A percentile compares a stretch with the other conserved stretches of the same genome.
These are phyloP conservation scores for Sherardia arvensis DNA, from an alignment of 257 asterid genomes.

Conservation along the genomic window DNA sequence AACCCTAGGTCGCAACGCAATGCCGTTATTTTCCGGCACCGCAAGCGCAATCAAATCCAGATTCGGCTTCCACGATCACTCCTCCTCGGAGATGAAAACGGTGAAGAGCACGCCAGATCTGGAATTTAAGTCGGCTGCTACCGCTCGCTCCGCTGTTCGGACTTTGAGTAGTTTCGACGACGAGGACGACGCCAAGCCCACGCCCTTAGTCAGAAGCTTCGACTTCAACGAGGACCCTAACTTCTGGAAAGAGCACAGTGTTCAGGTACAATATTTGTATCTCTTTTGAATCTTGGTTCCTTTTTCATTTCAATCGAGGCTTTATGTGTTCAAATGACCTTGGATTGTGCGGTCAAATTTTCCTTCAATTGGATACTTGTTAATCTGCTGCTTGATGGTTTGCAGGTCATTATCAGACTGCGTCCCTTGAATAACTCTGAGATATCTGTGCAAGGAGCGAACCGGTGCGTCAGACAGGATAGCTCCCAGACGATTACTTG, in stretches of 20 bases:
- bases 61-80: conserved; percentile 37
- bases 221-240: conserved; percentile 68
- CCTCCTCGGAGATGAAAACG: conserved; percentile 14
- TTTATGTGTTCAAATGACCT: not conserved
- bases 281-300: not conserved
- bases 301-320: too few species aligned
- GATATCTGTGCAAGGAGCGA: conserved; percentile 63
- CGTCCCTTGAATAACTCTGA: conserved; percentile 80
- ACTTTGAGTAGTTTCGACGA: conserved; percentile 8
- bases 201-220: conserved; percentile 29
- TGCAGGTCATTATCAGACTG: conserved; percentile 74
- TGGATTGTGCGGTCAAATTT: not conserved
- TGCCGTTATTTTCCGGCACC: conserved; percentile 54
- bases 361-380: not conserved
- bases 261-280: conserved; percentile 46
- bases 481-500: conserved; percentile 83
- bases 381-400: conserved; percentile 7
- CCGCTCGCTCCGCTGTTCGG: conserved; percentile 1
- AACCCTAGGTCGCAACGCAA: conserved; percentile 17
- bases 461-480: conserved; percentile 76
- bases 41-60: conserved; percentile 54
- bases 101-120: conserved; percentile 63
- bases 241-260: conserved; percentile 83
- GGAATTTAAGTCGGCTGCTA: conserved; percentile 29
- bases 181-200: conserved; percentile 25